phyloP scores from a whole-genome alignment of 805 yeast species.

The Kregervanrija pseudodelftensis region DNA sequence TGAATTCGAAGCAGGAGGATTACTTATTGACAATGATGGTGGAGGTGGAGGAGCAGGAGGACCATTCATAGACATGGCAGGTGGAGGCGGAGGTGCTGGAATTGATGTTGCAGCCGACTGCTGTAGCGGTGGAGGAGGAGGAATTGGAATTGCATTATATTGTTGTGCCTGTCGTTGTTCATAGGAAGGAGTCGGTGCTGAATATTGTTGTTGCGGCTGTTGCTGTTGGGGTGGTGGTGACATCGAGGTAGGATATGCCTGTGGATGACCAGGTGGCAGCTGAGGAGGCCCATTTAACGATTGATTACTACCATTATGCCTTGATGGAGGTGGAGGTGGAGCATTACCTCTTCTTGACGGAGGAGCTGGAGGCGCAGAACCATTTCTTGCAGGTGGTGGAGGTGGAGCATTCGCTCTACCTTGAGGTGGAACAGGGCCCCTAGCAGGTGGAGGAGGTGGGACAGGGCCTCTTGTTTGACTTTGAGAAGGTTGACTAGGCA shows the following conservation, averaged over 20 bases:
- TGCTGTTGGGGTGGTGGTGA: constrained; percentile 29
- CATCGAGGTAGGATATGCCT: constrained; percentile 29
- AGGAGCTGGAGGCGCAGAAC: constrained; percentile 30
- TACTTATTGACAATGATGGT: constrained; percentile 15
- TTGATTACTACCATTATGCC: constrained; percentile 6
- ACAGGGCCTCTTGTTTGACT: constrained; percentile 1
- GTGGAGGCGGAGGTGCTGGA: constrained; percentile 18
- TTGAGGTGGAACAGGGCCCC: constrained; percentile 19
- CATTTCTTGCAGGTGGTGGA: constrained; percentile 22
- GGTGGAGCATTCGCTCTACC: constrained; percentile 17
- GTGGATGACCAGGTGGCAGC: constrained; percentile 18
- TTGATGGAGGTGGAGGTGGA: constrained; percentile 18
- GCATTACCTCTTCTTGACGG: constrained; percentile 20
- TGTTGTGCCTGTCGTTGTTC: no score
- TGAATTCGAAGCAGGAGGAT: constrained; percentile 28
- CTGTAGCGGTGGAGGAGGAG: constrained; percentile 25
- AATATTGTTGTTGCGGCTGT: background rate
- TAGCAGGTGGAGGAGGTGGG: constrained; percentile 21
- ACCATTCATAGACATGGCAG: constrained; percentile 25
- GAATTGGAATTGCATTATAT: constrained; percentile 9
- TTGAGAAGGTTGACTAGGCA: constrained; percentile 3
- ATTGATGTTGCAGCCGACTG: constrained; percentile 12
- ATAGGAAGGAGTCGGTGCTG: constrained; percentile 4
- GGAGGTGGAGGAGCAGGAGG: constrained; percentile 29
- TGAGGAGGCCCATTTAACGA: constrained; percentile 2